phyloP scores from a whole-genome alignment of 257 asterid species.

The Solanum commersonii region DNA sequence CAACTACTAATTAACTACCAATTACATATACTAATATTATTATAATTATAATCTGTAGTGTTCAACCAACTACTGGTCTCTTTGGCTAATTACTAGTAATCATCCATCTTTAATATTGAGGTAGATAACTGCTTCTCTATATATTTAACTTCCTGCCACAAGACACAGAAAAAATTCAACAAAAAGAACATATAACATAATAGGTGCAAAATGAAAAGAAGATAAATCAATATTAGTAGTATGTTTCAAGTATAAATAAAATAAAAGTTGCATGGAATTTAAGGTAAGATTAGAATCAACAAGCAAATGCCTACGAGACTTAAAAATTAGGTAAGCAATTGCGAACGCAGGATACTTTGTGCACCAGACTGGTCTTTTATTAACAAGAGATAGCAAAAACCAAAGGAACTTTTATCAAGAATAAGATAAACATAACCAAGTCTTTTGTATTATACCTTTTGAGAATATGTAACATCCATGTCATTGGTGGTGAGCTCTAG shows the following conservation, averaged over 20 bases:
- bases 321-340: not conserved
- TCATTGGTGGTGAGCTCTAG: conserved; percentile 21
- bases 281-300: not conserved
- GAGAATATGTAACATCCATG: conserved; percentile 3
- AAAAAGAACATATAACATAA: not conserved
- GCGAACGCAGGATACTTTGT: not conserved
- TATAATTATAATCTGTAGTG: not conserved
- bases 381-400: not conserved
- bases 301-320: not conserved
- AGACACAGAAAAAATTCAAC: not conserved
- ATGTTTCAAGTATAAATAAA: not conserved
- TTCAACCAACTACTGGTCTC: not conserved
- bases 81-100: conserved; percentile 6
- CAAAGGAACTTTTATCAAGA: not conserved
- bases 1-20: not conserved
- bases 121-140: not conserved
- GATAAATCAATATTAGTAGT: not conserved
- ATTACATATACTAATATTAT: not conserved
- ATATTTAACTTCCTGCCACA: conserved; percentile 7
- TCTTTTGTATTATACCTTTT: conserved; percentile 10
- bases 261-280: not conserved
- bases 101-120: conserved; percentile 3
- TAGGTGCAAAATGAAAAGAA: not conserved
- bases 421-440: not conserved
- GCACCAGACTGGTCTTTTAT: not conserved